Base-by-base conservation (phyloP, 106 monocot genomes). In the Dendrobium huoshanense region DNA sequence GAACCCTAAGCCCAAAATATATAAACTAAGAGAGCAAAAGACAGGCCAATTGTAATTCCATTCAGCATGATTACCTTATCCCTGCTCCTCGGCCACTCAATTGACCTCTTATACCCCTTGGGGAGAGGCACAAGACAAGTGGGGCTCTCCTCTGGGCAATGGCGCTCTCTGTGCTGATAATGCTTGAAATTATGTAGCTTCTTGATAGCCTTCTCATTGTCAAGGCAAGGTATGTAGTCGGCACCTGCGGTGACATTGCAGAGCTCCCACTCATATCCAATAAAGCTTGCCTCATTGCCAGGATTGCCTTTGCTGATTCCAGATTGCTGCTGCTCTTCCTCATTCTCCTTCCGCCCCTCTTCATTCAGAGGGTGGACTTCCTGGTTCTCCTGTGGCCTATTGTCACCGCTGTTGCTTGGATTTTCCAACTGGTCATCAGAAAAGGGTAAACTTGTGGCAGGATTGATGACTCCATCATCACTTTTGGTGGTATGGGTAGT, bases 201-300 rank as follows among this genome's bases (percentile, higher is more conserved):
- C 79, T 87, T 91, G 42, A 96, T 87, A 55, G 91, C 93, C 89
- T 91, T 91, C 64, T 81, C 78, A 45, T 96, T 96, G 82, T 96
- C 96, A 44, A 96, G 89, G 61, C 96, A 93, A 48, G 95, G 95
- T 42, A 96, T 93, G 87, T 96, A 96, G 61, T 93, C 95, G 0
- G 91, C 43, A 8, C 93, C 93, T 11, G 96, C 85, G 7, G 88
- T 90, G 27, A 84, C 88, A 84, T 96, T 93, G 54, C 96, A 96
- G 11, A 91, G 77, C 85, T 86, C 84, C 96, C 93, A 96, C 3
- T 88, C 89, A 19, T 51, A 24, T 16, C 51, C 51, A 51, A 51
- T 51, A 13, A 51, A 15, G 51, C 13, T 51, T 51, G 10, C 51
- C 51, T 51, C 51, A 13, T 3, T 15, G 51, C 51, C 13, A 51